A percentile compares a stretch with the other conserved stretches of the same genome.
Conservation (phyloP, 1,139 yeast species). For the Pichia sp. region DNA sequence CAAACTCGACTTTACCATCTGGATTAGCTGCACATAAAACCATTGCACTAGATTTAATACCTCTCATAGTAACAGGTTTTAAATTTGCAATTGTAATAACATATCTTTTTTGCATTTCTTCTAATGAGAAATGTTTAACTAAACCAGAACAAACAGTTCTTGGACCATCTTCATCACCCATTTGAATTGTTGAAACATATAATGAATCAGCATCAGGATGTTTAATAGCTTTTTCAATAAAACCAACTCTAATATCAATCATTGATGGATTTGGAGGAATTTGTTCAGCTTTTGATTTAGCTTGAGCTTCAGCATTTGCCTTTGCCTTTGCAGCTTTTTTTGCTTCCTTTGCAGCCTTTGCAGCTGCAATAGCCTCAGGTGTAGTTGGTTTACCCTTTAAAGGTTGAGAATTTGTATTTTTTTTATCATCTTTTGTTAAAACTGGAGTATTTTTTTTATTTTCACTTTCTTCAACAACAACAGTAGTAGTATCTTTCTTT, state of each 20-base stretch:
- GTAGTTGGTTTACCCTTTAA: slow-evolving; percentile 20
- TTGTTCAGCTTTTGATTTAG: slow-evolving; percentile 31
- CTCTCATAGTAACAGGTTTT: slow-evolving; percentile 91
- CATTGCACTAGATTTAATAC: slow-evolving; percentile 93
- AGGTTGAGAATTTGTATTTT: slow-evolving; percentile 32
- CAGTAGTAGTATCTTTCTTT: slow-evolving; percentile 17
- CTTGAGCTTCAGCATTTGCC: slow-evolving; percentile 35
- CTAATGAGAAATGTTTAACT: slow-evolving; percentile 70
- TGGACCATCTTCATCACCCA: slow-evolving; percentile 96
- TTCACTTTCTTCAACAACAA: slow-evolving; percentile 20
- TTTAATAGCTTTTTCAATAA: slow-evolving; percentile 90
- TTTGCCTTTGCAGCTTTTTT: slow-evolving; percentile 72
- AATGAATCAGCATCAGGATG: slow-evolving; percentile 98
- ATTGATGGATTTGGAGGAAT: slow-evolving; percentile 63
- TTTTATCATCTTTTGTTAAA: too few relatives aligned
- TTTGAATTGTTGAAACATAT: slow-evolving; percentile 92
- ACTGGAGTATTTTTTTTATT: slow-evolving; percentile 29
- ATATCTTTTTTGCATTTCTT: slow-evolving; percentile 74
- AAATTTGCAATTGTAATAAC: slow-evolving; percentile 84
- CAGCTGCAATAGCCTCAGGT: slow-evolving; percentile 22
- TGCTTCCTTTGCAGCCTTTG: slow-evolving; percentile 37
- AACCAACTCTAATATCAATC: slow-evolving; percentile 93
- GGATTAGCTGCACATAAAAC: slow-evolving; percentile 85
- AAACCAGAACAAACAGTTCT: slow-evolving; percentile 97
- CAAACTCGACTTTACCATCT: slow-evolving; percentile 68